A percentile compares a stretch with the other conserved stretches of the same genome.
phyloP scores from a whole-genome alignment of 108 stramenopile genomes.

The Nannochloropsis salina region DNA sequence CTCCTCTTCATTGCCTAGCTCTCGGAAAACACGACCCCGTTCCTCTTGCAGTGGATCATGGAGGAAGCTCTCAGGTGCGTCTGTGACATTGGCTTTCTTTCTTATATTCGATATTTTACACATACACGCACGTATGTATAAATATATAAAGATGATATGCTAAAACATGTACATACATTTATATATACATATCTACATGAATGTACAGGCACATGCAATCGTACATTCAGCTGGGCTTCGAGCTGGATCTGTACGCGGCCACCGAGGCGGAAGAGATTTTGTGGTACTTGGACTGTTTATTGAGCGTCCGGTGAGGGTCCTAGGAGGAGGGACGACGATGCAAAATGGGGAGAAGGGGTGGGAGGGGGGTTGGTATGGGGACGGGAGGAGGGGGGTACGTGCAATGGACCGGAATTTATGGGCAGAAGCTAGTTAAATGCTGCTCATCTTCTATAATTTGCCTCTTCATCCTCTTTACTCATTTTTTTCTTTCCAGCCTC shows the following conservation, averaged over 20 bases:
- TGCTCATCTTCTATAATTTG: not conserved
- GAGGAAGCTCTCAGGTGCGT: not conserved
- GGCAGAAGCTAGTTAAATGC: not conserved
- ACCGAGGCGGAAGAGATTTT: not conserved
- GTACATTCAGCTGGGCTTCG: not conserved
- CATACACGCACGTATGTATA: too few relatives aligned
- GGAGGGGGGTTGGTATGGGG: not conserved
- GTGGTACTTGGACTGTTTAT: conserved; percentile 22
- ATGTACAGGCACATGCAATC: not conserved
- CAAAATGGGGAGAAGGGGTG: not conserved
- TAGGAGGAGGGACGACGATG: not conserved
- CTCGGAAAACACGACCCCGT: not conserved
- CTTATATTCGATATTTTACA: not conserved
- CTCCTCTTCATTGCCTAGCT: not conserved
- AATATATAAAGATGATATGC: too few relatives aligned
- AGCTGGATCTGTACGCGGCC: not conserved
- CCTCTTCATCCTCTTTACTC: not conserved
- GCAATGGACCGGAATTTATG: too few relatives aligned
- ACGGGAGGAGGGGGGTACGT: not conserved
- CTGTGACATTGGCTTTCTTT: not conserved
- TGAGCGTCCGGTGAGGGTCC: not conserved
- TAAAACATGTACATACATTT: too few relatives aligned
- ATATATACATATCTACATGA: too few relatives aligned
- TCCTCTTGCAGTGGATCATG: conserved; percentile 4
- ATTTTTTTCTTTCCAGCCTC: not conserved